These are phyloP conservation scores for Penicillium sp. DNA, from an alignment of 2,329 filamentous ascomycete genomes.

Conservation along the genomic window DNA sequence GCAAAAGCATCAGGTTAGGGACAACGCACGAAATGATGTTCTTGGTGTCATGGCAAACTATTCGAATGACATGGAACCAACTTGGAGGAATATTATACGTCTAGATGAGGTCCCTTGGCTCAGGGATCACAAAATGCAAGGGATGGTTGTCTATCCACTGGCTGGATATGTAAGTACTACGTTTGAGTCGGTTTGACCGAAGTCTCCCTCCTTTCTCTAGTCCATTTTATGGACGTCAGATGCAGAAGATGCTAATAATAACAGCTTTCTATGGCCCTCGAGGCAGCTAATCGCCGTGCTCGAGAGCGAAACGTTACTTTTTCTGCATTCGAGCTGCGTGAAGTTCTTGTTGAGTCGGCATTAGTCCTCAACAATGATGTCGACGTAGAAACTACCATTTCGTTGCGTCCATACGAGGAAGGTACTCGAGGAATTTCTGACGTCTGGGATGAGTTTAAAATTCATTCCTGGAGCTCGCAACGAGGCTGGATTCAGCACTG, in stretches of 20 bases:
- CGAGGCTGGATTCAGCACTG: conserved; percentile 27
- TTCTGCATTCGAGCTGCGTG: conserved; percentile 46
- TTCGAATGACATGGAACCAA: conserved; percentile 20
- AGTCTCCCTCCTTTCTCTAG: too few species aligned
- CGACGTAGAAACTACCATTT: conserved; percentile 50
- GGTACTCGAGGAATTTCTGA: conserved; percentile 33
- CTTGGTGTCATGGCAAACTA: conserved; percentile 19
- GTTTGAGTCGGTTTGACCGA: too few species aligned
- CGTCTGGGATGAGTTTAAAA: conserved; percentile 26
- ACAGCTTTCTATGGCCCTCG: conserved; percentile 27
- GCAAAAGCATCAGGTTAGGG: conserved; percentile 1
- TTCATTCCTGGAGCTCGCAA: conserved; percentile 23
- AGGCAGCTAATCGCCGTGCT: conserved; percentile 29
- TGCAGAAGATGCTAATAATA: neutral
- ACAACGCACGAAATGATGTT: conserved; percentile 12
- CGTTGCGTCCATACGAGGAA: conserved; percentile 37
- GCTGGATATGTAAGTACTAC: conserved; percentile 15
- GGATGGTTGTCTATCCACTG: conserved; percentile 29
- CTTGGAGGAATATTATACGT: conserved; percentile 30
- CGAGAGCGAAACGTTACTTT: conserved; percentile 27
- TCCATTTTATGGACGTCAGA: neutral
- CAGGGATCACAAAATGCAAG: conserved; percentile 30
- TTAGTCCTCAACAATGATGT: conserved; percentile 46
- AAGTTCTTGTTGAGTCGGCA: conserved; percentile 46
- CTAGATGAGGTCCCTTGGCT: conserved; percentile 33